Conservation (phyloP, 768 basidiomycete genomes). For the Lentinula detonsa region DNA sequence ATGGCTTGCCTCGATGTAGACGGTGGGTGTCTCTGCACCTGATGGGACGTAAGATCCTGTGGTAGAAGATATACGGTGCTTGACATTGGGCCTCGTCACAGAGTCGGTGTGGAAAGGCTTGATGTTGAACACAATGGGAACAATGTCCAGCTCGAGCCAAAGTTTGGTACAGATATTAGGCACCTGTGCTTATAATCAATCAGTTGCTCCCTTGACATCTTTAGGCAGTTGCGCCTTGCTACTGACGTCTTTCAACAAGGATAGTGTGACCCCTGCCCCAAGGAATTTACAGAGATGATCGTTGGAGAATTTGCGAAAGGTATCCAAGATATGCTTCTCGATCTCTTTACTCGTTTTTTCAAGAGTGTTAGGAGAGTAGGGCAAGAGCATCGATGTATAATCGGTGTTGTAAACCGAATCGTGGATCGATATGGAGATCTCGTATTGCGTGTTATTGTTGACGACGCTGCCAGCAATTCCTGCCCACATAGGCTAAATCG, state of each 20-base stretch:
- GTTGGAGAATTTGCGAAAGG: conserved; percentile 62
- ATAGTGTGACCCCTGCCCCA: conserved; percentile 72
- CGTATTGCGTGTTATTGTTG: conserved; percentile 53
- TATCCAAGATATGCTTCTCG: conserved; percentile 57
- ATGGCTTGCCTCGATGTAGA: conserved; percentile 57
- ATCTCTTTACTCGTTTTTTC: conserved; percentile 55
- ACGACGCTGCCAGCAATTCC: conserved; percentile 63
- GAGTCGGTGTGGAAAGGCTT: conserved; percentile 80
- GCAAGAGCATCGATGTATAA: conserved; percentile 53
- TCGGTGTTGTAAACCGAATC: conserved; percentile 85
- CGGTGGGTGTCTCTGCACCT: conserved; percentile 69
- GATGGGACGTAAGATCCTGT: conserved; percentile 75
- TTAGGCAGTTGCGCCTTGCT: neutral
- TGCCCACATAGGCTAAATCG: conserved; percentile 78
- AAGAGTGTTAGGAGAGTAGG: conserved; percentile 44
- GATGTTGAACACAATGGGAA: conserved; percentile 83
- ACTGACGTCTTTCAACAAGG: conserved; percentile 61
- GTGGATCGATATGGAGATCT: conserved; percentile 75
- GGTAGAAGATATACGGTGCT: conserved; percentile 77
- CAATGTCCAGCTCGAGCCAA: conserved; percentile 79
- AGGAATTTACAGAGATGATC: conserved; percentile 86
- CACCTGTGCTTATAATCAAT: conserved; percentile 31
- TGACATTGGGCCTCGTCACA: conserved; percentile 70
- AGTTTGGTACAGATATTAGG: conserved; percentile 83
- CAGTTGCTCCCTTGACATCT: conserved; percentile 9